Percentiles rank a stretch among this genome's conserved stretches.
phyloP scores from a whole-genome alignment of 2,329 filamentous ascomycete genomes.

The Ophiocordyceps sinensis region DNA sequence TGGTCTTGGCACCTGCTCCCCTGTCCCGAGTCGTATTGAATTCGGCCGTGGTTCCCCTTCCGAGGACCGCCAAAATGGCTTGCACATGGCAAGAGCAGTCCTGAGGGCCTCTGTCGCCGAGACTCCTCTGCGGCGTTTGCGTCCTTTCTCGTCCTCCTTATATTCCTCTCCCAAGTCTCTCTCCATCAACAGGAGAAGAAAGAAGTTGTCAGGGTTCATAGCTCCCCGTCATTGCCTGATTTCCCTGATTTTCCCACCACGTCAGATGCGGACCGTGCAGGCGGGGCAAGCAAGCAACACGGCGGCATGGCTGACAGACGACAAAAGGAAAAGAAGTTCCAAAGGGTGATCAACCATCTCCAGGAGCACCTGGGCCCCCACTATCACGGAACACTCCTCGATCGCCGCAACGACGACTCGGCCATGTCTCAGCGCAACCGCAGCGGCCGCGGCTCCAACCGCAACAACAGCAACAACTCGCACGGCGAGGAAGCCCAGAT shows the following conservation, averaged over 20 bases:
- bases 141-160: neutral
- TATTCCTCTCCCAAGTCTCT: too few species aligned
- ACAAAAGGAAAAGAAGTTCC: constrained; percentile 15
- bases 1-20: too few species aligned
- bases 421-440: constrained; percentile 29
- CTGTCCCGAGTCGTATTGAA: neutral
- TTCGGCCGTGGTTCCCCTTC: neutral
- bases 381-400: too few species aligned
- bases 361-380: constrained; percentile 19
- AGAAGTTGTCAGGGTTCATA: too few species aligned
- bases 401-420: too few species aligned
- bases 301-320: constrained; percentile 18
- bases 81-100: neutral
- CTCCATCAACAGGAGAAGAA: too few species aligned
- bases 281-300: neutral
- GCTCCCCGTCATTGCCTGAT: too few species aligned
- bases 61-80: too few species aligned
- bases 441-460: constrained; percentile 27
- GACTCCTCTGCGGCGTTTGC: too few species aligned
- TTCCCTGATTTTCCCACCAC: neutral
- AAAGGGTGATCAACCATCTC: constrained; percentile 19
- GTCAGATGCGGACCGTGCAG: neutral
- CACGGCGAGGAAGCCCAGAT: constrained; percentile 29
- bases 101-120: too few species aligned
- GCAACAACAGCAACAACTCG: constrained; percentile 24